A percentile compares a stretch with the other conserved stretches of the same genome.
Evolutionary conservation across 2,329 filamentous ascomycete species (phyloP).

Genomic region (Trichoderma sp.): DNA sequence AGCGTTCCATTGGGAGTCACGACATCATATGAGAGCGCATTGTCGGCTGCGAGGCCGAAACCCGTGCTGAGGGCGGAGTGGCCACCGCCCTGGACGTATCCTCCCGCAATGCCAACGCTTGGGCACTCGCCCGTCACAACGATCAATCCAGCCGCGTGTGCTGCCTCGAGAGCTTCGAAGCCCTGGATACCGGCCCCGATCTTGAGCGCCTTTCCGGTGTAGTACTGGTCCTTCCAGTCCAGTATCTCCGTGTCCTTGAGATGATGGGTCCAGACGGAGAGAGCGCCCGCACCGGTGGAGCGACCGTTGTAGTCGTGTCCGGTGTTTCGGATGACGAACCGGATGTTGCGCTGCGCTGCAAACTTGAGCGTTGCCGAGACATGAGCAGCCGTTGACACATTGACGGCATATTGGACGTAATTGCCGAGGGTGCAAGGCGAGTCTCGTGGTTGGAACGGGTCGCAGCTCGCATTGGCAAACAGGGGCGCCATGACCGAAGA

Average conservation of each 20-base stretch:
- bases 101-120: slow-evolving; percentile 62
- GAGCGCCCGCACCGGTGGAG: slow-evolving; percentile 55
- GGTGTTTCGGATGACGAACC: slow-evolving; percentile 56
- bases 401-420: slow-evolving; percentile 44
- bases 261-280: slow-evolving; percentile 48
- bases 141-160: slow-evolving; percentile 48
- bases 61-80: slow-evolving; percentile 54
- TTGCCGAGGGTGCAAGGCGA: slow-evolving; percentile 47
- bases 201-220: slow-evolving; percentile 55
- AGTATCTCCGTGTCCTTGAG: slow-evolving; percentile 48
- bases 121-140: slow-evolving; percentile 59
- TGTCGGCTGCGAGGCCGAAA: slow-evolving; percentile 61
- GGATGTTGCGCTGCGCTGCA: slow-evolving; percentile 45
- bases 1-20: slow-evolving; percentile 54
- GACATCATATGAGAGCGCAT: slow-evolving; percentile 57
- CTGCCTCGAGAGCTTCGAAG: slow-evolving; percentile 50
- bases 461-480: slow-evolving; percentile 39
- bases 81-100: slow-evolving; percentile 63
- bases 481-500: slow-evolving; percentile 38
- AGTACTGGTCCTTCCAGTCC: slow-evolving; percentile 46
- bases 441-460: slow-evolving; percentile 42
- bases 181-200: slow-evolving; percentile 59
- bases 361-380: slow-evolving; percentile 41
- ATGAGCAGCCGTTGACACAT: slow-evolving; percentile 38
- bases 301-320: slow-evolving; percentile 57